phyloP scores from a whole-genome alignment of 768 basidiomycete genomes.

The Clitopilus passeckerianus region DNA sequence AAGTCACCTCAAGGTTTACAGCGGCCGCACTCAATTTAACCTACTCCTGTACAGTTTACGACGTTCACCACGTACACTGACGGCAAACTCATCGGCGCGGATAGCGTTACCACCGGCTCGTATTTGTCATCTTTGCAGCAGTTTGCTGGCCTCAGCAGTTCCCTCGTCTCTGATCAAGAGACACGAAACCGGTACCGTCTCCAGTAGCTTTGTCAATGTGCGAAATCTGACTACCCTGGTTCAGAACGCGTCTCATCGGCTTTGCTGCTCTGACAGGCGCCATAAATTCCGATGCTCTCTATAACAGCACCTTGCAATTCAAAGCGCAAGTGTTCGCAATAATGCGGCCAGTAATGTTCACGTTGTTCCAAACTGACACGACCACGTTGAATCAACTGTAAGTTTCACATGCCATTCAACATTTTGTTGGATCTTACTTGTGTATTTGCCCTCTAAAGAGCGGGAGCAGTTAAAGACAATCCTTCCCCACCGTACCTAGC shows the following conservation, averaged over 20 bases:
- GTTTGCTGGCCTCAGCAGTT: constrained; percentile 60
- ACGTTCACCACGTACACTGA: constrained; percentile 93
- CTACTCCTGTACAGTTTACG: constrained; percentile 54
- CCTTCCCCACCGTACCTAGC: constrained; percentile 75
- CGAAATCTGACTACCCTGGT: constrained; percentile 4
- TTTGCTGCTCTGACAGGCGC: constrained; percentile 79
- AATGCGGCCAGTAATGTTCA: constrained; percentile 64
- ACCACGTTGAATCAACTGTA: constrained; percentile 66
- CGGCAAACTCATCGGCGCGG: constrained; percentile 76
- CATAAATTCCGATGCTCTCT: constrained; percentile 80
- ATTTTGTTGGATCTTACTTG: constrained; percentile 3
- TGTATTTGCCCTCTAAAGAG: constrained; percentile 30
- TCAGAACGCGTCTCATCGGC: constrained; percentile 80
- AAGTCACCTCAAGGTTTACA: constrained; percentile 22
- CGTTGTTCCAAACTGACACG: constrained; percentile 60
- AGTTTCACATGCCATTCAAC: constrained; percentile 18
- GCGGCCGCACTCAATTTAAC: background rate
- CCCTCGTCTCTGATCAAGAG: constrained; percentile 57
- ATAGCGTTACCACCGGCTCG: constrained; percentile 59
- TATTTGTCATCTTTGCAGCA: constrained; percentile 65
- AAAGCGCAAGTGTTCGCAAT: constrained; percentile 65
- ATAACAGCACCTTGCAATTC: constrained; percentile 69
- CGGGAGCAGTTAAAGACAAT: constrained; percentile 58
- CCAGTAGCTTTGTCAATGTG: background rate
- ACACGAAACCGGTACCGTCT: constrained; percentile 60